Evolutionary conservation across 2,329 filamentous ascomycete genomes (phyloP).

Genomic region (Didymella sp.): DNA sequence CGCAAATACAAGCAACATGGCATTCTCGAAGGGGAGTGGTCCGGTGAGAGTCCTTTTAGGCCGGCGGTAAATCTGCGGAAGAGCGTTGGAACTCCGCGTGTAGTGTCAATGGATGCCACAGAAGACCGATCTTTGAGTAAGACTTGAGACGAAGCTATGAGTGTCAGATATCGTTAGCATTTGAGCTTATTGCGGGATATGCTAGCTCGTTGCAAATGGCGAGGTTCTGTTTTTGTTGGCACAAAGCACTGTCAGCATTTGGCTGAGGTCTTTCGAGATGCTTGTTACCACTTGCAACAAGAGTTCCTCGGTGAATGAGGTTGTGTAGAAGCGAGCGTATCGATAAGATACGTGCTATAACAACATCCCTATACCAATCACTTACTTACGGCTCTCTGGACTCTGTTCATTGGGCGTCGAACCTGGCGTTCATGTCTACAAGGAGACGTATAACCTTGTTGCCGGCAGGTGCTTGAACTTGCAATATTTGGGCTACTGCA

Average conservation of each 20-base stretch:
- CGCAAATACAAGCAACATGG: neutral
- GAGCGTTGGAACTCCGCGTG: neutral
- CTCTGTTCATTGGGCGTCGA: too few species aligned
- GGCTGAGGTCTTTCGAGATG: neutral
- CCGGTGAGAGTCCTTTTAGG: neutral
- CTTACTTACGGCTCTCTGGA: neutral
- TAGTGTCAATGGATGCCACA: neutral
- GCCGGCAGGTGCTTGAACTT: neutral
- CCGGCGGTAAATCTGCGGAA: neutral
- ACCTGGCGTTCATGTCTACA: neutral
- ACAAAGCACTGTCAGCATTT: neutral
- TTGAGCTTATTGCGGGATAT: neutral
- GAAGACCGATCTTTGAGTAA: neutral
- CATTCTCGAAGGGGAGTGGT: neutral
- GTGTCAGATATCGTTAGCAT: neutral
- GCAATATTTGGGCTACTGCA: constrained; percentile 34
- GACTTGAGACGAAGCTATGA: neutral
- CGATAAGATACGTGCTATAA: neutral
- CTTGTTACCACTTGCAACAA: neutral
- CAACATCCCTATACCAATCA: neutral
- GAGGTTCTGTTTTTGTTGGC: neutral
- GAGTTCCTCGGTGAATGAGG: neutral
- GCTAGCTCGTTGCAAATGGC: neutral
- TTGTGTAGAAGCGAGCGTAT: neutral
- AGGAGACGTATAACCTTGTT: too few species aligned